Evolutionary conservation across 1,139 yeast genomes (phyloP), one percentile per base, ranked within the genome.

Genomic region (Protomyces lactucae-debilis): DNA sequence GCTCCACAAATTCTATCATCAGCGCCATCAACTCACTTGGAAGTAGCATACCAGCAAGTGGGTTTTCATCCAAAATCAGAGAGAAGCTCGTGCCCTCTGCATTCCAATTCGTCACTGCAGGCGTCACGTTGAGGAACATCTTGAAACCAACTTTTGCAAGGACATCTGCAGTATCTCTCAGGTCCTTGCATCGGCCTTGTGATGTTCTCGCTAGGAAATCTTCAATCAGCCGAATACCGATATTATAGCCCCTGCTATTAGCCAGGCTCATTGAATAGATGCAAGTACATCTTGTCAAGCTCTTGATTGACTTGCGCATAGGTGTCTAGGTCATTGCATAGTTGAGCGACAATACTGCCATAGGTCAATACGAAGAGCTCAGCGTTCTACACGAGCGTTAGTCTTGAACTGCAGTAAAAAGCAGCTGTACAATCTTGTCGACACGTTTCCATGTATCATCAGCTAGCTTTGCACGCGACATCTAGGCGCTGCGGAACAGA

Each of bases 391-490:
- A 28, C 23, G 23, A n/a, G 43, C 43, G 16, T 37, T 37, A 37
- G 48, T 4, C 23, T 21, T 82, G 65, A 4, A 37, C 40, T n/a
- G 21, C 28, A 43, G 36, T 1, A 12, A 12, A 32, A 46, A 43
- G 28, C 18, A 35, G 12, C 8, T 18, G 60, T 78, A 84, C 88
- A 66, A 93, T 87, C 76, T 93, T 93, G 71, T 90, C 97, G 54
- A 88, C 88, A 69, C 83, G 87, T 76, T 89, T 90, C 97, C 98
- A 93, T 65, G 91, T 84, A 66, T 92, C 98, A 67, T 93, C 99
- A 37, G 96, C 95, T 18, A 85, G 25, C 45, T 59, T 59, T 16
- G 63, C 40, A 8, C 63, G 52, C n/a, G 63, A 59, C 63, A 59
- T 59, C 21, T 40, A 35, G 32, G 32, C 32, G 8, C 32, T 28